Conservation (phyloP, 257 asterid species). For the Ehretia macrophylla region DNA sequence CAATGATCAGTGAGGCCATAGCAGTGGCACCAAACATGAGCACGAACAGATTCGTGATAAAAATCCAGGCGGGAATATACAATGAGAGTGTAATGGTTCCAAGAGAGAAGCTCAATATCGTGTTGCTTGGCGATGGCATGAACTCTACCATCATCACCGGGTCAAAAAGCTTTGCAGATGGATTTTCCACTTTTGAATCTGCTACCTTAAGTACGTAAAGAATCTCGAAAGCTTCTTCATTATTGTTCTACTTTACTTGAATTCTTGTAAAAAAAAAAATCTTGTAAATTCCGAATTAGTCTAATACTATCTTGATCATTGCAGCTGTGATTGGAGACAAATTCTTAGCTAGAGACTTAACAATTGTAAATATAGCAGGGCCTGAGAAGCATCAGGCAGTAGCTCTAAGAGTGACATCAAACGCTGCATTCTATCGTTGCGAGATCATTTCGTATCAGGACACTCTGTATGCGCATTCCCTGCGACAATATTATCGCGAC, state of each 20-base stretch:
- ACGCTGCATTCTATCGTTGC: slow-evolving; percentile 59
- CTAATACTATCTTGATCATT: not conserved
- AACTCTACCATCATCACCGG: slow-evolving; percentile 53
- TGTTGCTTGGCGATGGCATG: slow-evolving; percentile 63
- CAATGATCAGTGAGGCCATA: slow-evolving; percentile 39
- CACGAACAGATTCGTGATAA: slow-evolving; percentile 32
- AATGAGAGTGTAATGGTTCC: slow-evolving; percentile 52
- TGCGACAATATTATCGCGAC: slow-evolving; percentile 49
- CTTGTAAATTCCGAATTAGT: too few species aligned
- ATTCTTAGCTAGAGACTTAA: slow-evolving; percentile 54
- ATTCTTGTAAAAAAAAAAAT: too few species aligned
- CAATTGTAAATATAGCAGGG: slow-evolving; percentile 49
- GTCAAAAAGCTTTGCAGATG: slow-evolving; percentile 51
- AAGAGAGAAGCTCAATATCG: slow-evolving; percentile 49
- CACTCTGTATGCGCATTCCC: slow-evolving; percentile 64
- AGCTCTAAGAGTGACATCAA: slow-evolving; percentile 57
- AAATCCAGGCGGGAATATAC: slow-evolving; percentile 44
- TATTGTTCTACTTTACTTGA: too few species aligned
- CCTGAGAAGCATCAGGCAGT: slow-evolving; percentile 82
- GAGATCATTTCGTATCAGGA: slow-evolving; percentile 57
- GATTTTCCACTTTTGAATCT: slow-evolving; percentile 61
- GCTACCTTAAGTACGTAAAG: slow-evolving; percentile 52
- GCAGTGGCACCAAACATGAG: slow-evolving; percentile 42
- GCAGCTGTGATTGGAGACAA: slow-evolving; percentile 75
- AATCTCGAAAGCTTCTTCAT: not conserved